Conservation (phyloP, 768 basidiomycete species). For the Trametes coccinea region DNA sequence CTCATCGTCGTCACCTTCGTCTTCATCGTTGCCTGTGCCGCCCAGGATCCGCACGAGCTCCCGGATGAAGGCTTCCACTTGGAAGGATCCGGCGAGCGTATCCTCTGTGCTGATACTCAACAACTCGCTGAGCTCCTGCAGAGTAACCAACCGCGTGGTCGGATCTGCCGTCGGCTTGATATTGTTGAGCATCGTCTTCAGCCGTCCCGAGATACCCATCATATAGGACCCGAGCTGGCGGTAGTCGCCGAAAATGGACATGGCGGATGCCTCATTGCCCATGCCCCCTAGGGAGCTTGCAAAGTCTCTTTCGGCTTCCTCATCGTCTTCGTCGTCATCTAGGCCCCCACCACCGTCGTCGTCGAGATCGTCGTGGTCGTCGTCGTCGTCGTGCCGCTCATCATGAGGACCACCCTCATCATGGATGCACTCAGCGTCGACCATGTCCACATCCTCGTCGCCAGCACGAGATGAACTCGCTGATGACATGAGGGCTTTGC, state of each 20-base stretch:
- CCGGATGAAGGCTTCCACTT: conserved; percentile 86
- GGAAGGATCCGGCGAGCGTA: conserved; percentile 94
- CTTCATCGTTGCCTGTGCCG: conserved; percentile 72
- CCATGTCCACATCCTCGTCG: conserved; percentile 78
- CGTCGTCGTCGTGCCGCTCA: conserved; percentile 48
- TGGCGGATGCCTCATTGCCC: conserved; percentile 63
- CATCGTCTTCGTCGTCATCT: conserved; percentile 45
- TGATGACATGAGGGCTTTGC: conserved; percentile 43
- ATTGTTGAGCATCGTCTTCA: conserved; percentile 88
- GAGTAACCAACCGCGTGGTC: conserved; percentile 80
- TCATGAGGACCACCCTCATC: conserved; percentile 46
- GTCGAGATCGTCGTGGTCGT: conserved; percentile 46
- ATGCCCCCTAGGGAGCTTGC: conserved; percentile 34
- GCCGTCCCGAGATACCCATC: conserved; percentile 81
- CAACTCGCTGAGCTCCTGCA: conserved; percentile 93
- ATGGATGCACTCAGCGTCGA: conserved; percentile 60
- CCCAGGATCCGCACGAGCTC: conserved; percentile 92
- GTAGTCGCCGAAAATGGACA: conserved; percentile 86
- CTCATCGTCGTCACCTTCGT: conserved; percentile 71
- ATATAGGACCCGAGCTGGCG: conserved; percentile 91
- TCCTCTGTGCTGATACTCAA: conserved; percentile 97
- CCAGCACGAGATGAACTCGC: conserved; percentile 65
- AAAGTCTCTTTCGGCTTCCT: conserved; percentile 46
- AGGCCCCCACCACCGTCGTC: conserved; percentile 52
- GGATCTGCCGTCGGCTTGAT: conserved; percentile 85